Evolutionary conservation across 345 rosid genomes (phyloP).

Genomic region (Kandelia obovata): DNA sequence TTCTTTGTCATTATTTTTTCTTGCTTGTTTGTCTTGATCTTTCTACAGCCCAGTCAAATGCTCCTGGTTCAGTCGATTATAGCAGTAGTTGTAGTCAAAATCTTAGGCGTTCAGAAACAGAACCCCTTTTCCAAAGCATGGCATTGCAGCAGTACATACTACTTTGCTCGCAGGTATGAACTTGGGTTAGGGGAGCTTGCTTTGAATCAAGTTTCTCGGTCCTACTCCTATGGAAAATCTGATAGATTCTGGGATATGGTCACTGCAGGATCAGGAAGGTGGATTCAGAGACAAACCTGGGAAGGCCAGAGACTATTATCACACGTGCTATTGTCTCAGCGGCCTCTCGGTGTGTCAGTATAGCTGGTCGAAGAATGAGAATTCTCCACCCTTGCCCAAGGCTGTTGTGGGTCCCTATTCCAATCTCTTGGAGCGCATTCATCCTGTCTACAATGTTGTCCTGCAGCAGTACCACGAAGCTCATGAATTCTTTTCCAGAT

Average conservation of each 20-base stretch:
- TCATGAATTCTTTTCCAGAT: conserved; percentile 45
- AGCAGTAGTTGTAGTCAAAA: conserved; percentile 19
- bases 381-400: conserved; percentile 50
- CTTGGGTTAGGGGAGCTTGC: not conserved
- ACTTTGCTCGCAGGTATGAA: conserved; percentile 73
- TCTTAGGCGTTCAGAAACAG: conserved; percentile 23
- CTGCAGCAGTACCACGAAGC: conserved; percentile 63
- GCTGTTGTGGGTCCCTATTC: conserved; percentile 66
- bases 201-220: no score
- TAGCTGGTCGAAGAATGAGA: conserved; percentile 48
- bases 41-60: conserved; percentile 27
- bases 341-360: conserved; percentile 78
- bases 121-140: conserved; percentile 63
- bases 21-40: not conserved
- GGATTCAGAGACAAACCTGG: conserved; percentile 91
- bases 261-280: conserved; percentile 55
- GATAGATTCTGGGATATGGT: not conserved
- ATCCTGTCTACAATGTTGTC: conserved; percentile 75
- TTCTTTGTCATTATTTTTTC: not conserved
- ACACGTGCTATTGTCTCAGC: conserved; percentile 93
- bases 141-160: conserved; percentile 83
- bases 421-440: conserved; percentile 71
- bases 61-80: conserved; percentile 18
- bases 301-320: conserved; percentile 70
- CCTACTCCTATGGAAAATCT: not conserved